Base-by-base conservation (phyloP, 2,329 filamentous ascomycete species). In the Verticillium tricorpus region DNA sequence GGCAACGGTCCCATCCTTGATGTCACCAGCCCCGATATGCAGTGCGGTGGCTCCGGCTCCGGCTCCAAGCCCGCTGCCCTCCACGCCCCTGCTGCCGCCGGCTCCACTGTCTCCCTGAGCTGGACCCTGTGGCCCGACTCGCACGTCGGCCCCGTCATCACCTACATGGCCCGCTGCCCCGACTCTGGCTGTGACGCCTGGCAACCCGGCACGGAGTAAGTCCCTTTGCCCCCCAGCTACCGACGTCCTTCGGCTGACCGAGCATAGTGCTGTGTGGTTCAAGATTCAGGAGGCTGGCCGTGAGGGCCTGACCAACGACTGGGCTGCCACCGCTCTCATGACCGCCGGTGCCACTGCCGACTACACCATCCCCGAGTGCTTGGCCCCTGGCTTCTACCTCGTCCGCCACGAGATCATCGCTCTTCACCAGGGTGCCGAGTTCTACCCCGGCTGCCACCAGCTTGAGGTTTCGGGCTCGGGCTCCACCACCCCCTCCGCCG, bases 151-250 rank as follows among this genome's bases (percentile, higher is more conserved):
- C 84, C 84, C 4, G 71, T 80, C 3, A 74, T 87, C 60, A 87
- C 84, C 2, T 87, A 87, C 69, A 85, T 87, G 83, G 85, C 85
- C 15, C 76, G 77, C 56, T 87, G 85, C 70, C 82, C 83, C 0
- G 79, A 81, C 57, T 70, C 73, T 0, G 78, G 82, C 6, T 86
- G 83, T 70, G 77, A 80, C 60, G 73, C 74, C 58, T 85, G 76
- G 67, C 70, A 76, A 64, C 83, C 83, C 7, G 78, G 76, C 0
- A 78, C 74, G 9, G 71, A 69, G 74, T 78, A 65, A 64, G 74
- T 68, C 12, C 34, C n/a, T 12, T 9, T 37, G 15, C 9, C n/a
- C 19, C 3, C 12, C 8, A 17, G 35, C 37, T 28, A 22, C 4
- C 19, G 3, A 8, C 5, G n/a, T 32, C n/a, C 28, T 45, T 55